phyloP scores from a whole-genome alignment of 306 rosid species.

The Astragalus membranaceus region DNA sequence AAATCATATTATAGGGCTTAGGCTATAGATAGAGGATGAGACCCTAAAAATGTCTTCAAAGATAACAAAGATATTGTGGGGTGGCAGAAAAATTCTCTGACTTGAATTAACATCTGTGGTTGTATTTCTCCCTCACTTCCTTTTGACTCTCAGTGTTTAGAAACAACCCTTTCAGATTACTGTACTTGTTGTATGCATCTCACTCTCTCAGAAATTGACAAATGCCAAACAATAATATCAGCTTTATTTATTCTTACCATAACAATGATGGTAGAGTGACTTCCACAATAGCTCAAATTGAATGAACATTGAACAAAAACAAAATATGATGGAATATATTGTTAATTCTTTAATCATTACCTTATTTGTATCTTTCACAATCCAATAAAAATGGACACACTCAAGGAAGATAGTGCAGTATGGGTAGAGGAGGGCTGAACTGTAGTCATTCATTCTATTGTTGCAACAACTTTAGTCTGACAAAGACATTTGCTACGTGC shows the following conservation, averaged over 20 bases:
- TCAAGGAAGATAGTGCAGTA: background rate
- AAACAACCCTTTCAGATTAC: background rate
- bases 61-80: background rate
- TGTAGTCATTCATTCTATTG: background rate
- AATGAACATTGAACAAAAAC: background rate
- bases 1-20: constrained; percentile 16
- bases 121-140: constrained; percentile 1
- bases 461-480: background rate
- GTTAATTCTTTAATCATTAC: background rate
- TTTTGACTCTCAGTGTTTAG: background rate
- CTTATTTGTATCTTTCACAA: background rate
- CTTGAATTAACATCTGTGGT: constrained; percentile 13
- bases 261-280: background rate
- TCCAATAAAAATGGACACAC: background rate
- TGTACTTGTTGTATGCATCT: background rate
- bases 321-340: background rate
- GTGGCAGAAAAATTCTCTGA: constrained; percentile 25
- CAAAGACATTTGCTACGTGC: background rate
- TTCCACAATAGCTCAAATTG: background rate
- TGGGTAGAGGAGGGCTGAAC: background rate
- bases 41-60: constrained; percentile 16
- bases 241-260: background rate
- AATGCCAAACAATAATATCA: background rate
- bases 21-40: background rate
- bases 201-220: constrained; percentile 4